A percentile compares a stretch with the other conserved stretches of the same genome.
phyloP scores from a whole-genome alignment of 1,284 basidiomycete species.

The Omphalotus olearius region DNA sequence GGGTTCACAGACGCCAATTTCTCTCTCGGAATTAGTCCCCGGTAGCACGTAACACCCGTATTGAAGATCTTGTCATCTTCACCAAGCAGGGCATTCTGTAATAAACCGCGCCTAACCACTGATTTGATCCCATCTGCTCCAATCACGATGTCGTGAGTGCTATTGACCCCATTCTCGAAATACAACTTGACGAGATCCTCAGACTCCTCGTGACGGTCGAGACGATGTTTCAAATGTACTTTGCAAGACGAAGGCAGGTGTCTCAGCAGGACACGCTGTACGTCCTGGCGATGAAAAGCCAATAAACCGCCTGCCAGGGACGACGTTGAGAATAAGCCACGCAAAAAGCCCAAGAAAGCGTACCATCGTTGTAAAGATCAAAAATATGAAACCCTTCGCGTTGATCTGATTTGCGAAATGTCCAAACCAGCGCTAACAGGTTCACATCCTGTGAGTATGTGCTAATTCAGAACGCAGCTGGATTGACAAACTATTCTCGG shows the following conservation, averaged over 20 bases:
- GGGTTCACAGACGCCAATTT: not conserved
- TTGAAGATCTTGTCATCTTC: conserved; percentile 5
- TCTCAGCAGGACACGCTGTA: conserved; percentile 34
- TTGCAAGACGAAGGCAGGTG: conserved; percentile 27
- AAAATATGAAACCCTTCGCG: conserved; percentile 5
- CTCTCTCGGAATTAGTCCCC: conserved; percentile 8
- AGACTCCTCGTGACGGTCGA: conserved; percentile 32
- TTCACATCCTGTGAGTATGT: not conserved
- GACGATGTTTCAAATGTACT: conserved; percentile 32
- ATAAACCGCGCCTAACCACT: conserved; percentile 10
- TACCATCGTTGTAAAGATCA: conserved; percentile 2
- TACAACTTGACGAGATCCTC: conserved; percentile 28
- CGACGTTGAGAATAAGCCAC: not conserved
- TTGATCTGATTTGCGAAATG: conserved; percentile 7
- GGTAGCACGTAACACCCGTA: conserved; percentile 3
- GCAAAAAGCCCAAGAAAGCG: not conserved
- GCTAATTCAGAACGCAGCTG: too few relatives aligned
- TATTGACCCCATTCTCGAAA: conserved; percentile 39
- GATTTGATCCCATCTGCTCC: conserved; percentile 42
- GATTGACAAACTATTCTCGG: conserved; percentile 17
- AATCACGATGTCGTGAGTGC: conserved; percentile 42
- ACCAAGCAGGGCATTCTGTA: too few relatives aligned
- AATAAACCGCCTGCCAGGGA: conserved; percentile 35
- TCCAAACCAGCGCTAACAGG: conserved; percentile 3
- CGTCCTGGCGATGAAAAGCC: conserved; percentile 40